Evolutionary conservation across 2,329 filamentous ascomycete genomes (phyloP).

Genomic region (Teratosphaeria destructans): DNA sequence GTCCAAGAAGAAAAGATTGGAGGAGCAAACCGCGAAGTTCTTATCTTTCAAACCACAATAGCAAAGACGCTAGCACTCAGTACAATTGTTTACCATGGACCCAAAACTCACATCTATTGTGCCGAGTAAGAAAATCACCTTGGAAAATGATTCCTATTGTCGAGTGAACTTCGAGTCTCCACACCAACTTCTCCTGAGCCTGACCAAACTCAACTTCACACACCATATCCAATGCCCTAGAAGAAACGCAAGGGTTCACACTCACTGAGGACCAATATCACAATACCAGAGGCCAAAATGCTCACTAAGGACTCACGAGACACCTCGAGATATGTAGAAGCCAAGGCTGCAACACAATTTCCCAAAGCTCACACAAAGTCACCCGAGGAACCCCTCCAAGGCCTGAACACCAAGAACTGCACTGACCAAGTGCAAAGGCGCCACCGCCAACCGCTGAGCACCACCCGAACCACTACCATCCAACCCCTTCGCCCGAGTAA

Average conservation of each 20-base stretch:
- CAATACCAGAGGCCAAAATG: not conserved
- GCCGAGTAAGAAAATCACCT: not conserved
- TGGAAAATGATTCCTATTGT: not conserved
- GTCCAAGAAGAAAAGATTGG: not conserved
- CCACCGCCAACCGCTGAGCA: conserved; percentile 34
- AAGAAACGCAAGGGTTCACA: not conserved
- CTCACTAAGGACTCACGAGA: not conserved
- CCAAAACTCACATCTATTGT: not conserved
- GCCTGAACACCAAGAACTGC: conserved; percentile 59
- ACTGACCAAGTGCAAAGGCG: conserved; percentile 69
- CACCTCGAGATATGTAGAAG: not conserved
- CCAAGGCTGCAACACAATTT: not conserved
- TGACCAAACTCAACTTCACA: not conserved
- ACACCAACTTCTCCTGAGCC: not conserved
- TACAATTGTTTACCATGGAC: not conserved
- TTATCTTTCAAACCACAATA: not conserved
- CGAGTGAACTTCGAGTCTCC: not conserved
- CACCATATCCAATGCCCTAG: not conserved
- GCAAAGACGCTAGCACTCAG: not conserved
- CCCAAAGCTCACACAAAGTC: not conserved
- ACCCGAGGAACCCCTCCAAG: conserved; percentile 30
- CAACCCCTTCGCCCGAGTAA: conserved; percentile 56
- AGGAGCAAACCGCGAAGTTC: not conserved
- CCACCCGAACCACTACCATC: conserved; percentile 42
- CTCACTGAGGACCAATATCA: not conserved